Percentiles rank a stretch among this genome's conserved stretches.
These are phyloP conservation scores for Danielia reshetovae DNA, from an alignment of 805 yeast species.

Conservation along the genomic window DNA sequence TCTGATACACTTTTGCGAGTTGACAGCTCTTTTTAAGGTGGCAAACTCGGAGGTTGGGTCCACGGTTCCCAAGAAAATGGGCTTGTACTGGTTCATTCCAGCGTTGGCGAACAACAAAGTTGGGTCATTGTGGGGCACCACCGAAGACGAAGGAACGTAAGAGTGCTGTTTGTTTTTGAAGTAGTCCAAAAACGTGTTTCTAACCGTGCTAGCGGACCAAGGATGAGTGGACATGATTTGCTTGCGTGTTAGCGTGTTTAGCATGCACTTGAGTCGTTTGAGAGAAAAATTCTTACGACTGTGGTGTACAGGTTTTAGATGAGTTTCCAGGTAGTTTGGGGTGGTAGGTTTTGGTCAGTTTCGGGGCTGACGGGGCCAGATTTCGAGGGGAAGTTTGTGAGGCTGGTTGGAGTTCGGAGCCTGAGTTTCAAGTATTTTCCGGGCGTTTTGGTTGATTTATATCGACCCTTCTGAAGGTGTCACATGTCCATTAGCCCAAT, in stretches of 20 bases:
- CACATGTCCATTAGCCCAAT: no score
- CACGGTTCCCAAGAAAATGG: slow-evolving; percentile 94
- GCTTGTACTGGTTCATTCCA: slow-evolving; percentile 99
- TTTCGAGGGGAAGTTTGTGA: no score
- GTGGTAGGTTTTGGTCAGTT: no score
- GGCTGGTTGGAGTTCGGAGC: no score
- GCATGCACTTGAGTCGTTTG: slow-evolving; percentile 11
- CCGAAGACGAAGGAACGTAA: slow-evolving; percentile 89
- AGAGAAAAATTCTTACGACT: background rate
- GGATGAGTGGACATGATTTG: slow-evolving; percentile 12
- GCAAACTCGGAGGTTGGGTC: slow-evolving; percentile 91
- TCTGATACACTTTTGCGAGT: slow-evolving; percentile 97
- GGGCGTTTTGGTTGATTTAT: no score
- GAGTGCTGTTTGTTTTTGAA: slow-evolving; percentile 69
- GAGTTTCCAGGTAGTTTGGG: no score
- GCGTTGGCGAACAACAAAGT: slow-evolving; percentile 96
- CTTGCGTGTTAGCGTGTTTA: slow-evolving; percentile 15
- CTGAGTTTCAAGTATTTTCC: no score
- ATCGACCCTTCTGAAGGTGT: no score
- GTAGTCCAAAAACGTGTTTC: slow-evolving; percentile 80
- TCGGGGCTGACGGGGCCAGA: no score
- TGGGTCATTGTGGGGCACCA: slow-evolving; percentile 97
- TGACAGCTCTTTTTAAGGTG: slow-evolving; percentile 79
- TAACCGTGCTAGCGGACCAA: slow-evolving; percentile 54
- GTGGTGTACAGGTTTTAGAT: slow-evolving; percentile 2